phyloP scores from a whole-genome alignment of 2,329 filamentous ascomycete genomes.

The Monosporascus sp. region DNA sequence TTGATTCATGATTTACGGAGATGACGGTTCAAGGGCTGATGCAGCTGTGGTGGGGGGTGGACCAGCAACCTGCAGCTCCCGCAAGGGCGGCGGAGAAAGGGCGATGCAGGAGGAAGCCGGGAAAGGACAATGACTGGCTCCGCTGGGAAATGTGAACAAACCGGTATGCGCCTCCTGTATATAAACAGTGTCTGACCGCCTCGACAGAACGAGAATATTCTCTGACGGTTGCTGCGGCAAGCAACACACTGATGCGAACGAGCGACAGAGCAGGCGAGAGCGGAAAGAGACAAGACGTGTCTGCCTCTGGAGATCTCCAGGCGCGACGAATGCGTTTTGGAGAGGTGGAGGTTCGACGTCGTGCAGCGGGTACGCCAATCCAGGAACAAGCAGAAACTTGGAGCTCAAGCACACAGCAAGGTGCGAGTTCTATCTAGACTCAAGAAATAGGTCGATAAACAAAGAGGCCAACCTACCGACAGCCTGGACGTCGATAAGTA shows the following conservation, averaged over 20 bases:
- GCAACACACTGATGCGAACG: not conserved
- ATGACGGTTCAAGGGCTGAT: slow-evolving; percentile 12
- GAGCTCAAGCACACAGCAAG: no score
- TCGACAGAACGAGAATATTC: not conserved
- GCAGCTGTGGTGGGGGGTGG: slow-evolving; percentile 22
- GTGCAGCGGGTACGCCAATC: not conserved
- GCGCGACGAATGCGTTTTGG: not conserved
- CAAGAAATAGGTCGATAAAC: not conserved
- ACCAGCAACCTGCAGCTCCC: slow-evolving; percentile 26
- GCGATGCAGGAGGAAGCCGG: slow-evolving; percentile 1
- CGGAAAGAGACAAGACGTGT: not conserved
- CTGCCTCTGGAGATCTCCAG: not conserved
- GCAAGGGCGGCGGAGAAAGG: slow-evolving; percentile 12
- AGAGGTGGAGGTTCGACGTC: not conserved
- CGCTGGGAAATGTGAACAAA: not conserved
- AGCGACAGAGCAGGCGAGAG: not conserved
- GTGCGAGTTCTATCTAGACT: not conserved
- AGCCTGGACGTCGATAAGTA: no score
- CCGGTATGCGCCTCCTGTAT: not conserved
- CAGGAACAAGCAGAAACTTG: not conserved
- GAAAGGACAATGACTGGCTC: not conserved
- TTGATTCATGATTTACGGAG: slow-evolving; percentile 36
- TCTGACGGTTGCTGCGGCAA: not conserved
- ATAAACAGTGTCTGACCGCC: not conserved
- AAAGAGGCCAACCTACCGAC: not conserved